Evolutionary conservation across 1,139 yeast genomes (phyloP).

Genomic region (Candida smagusa): DNA sequence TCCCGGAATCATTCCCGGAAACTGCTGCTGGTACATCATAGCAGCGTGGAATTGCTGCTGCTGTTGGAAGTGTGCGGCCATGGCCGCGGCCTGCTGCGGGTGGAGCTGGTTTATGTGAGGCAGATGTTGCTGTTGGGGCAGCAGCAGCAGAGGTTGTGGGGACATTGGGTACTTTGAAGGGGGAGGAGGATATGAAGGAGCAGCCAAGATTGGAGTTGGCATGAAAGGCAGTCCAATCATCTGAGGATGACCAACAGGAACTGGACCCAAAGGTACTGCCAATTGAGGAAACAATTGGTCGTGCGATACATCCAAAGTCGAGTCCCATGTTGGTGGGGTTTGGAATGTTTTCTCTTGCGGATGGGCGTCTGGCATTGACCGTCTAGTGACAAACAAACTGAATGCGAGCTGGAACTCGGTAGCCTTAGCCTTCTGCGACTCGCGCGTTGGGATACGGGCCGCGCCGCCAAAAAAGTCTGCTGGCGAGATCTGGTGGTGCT

Average conservation of each 20-base stretch:
- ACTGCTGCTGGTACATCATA: slow-evolving; percentile 37
- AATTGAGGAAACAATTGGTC: slow-evolving; percentile 40
- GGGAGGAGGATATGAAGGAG: slow-evolving; percentile 14
- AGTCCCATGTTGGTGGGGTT: slow-evolving; percentile 81
- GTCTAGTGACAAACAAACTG: slow-evolving; percentile 52
- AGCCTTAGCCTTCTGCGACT: slow-evolving; percentile 32
- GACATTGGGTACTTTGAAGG: slow-evolving; percentile 18
- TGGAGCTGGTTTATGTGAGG: slow-evolving; percentile 10
- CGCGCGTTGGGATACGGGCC: slow-evolving; percentile 46
- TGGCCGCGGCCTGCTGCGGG: slow-evolving; percentile 21
- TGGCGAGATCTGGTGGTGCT: slow-evolving; percentile 42
- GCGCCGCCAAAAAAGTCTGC: slow-evolving; percentile 50
- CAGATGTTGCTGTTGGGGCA: slow-evolving; percentile 26
- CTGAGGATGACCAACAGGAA: slow-evolving; percentile 13
- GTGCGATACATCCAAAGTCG: slow-evolving; percentile 54
- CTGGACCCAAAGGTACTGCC: slow-evolving; percentile 4
- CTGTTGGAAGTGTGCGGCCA: slow-evolving; percentile 29
- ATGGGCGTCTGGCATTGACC: slow-evolving; percentile 26
- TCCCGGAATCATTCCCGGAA: slow-evolving; percentile 20
- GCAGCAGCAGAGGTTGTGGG: slow-evolving; percentile 21
- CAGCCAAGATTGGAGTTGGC: slow-evolving; percentile 32
- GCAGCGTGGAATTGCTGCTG: slow-evolving; percentile 40
- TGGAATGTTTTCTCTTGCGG: slow-evolving; percentile 58
- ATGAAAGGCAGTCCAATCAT: slow-evolving; percentile 28
- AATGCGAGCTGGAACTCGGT: slow-evolving; percentile 46